These are phyloP conservation scores for Neocatenulostroma microsporum DNA, from an alignment of 2,329 filamentous ascomycete genomes.

Conservation along the genomic window DNA sequence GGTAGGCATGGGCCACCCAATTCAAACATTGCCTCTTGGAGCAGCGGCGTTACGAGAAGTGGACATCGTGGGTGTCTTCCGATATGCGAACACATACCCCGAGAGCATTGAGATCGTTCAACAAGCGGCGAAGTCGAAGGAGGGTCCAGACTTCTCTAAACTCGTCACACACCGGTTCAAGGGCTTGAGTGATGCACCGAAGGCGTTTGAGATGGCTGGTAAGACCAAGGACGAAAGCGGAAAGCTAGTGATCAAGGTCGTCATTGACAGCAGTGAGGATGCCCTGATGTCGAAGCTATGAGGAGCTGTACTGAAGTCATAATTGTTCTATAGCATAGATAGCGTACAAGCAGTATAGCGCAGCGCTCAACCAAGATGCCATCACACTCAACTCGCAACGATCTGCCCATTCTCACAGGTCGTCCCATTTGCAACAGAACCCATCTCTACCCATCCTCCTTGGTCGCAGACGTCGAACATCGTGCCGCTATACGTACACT, in stretches of 20 bases:
- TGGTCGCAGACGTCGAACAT: conserved; percentile 27
- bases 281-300: conserved; percentile 6
- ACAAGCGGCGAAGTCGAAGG: conserved; percentile 35
- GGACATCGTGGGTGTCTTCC: conserved; percentile 69
- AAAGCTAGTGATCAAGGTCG: conserved; percentile 64
- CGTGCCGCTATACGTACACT: conserved; percentile 22
- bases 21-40: conserved; percentile 66
- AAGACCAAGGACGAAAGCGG: conserved; percentile 60
- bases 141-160: conserved; percentile 57
- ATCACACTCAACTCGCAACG: conserved; percentile 12
- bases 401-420: conserved; percentile 23
- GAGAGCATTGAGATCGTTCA: conserved; percentile 56
- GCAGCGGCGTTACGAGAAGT: conserved; percentile 67
- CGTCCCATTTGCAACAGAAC: conserved; percentile 24
- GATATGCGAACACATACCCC: conserved; percentile 68
- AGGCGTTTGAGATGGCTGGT: conserved; percentile 63
- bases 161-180: conserved; percentile 67
- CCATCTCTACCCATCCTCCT: conserved; percentile 28
- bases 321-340: no score
- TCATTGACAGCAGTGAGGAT: conserved; percentile 38
- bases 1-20: conserved; percentile 71
- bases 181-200: conserved; percentile 54
- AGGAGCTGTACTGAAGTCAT: no score
- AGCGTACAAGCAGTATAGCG: no score
- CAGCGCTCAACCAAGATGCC: no score